A percentile compares a stretch with the other conserved stretches of the same genome.
These are phyloP conservation scores for Didymosphaeria variabile DNA, from an alignment of 2,329 filamentous ascomycete genomes.

Conservation along the genomic window DNA sequence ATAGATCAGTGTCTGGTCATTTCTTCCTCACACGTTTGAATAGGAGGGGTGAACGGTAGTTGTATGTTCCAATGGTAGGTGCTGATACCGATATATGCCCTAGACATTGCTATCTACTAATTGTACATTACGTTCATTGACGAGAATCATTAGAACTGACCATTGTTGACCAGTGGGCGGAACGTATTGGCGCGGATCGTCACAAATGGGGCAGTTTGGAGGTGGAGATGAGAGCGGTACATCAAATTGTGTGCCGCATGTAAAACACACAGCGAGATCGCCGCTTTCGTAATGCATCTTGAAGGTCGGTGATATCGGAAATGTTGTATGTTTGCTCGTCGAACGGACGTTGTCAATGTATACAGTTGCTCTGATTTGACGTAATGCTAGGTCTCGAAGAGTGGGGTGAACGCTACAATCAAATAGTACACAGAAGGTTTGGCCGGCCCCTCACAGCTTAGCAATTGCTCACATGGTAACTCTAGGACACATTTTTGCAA, in stretches of 20 bases:
- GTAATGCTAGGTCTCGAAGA: constrained; percentile 11
- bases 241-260: constrained; percentile 76
- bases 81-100: background rate
- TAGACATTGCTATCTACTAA: background rate
- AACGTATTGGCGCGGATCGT: constrained; percentile 72
- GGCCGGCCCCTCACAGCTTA: constrained; percentile 20
- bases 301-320: background rate
- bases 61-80: background rate
- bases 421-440: background rate
- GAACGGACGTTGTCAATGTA: background rate
- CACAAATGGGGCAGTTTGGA: constrained; percentile 73
- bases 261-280: constrained; percentile 67
- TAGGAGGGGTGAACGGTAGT: background rate
- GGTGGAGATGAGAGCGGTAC: constrained; percentile 58
- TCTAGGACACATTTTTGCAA: background rate
- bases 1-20: background rate
- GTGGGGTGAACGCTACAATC: constrained; percentile 10
- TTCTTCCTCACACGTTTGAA: background rate
- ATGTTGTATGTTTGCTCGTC: background rate
- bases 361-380: constrained; percentile 12
- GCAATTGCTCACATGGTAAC: constrained; percentile 8
- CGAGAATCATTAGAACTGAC: background rate
- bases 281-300: constrained; percentile 43
- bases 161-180: constrained; percentile 69
- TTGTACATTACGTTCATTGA: background rate